Base-by-base conservation (phyloP, 2,329 filamentous ascomycete genomes). In the Alternaria postmessia region DNA sequence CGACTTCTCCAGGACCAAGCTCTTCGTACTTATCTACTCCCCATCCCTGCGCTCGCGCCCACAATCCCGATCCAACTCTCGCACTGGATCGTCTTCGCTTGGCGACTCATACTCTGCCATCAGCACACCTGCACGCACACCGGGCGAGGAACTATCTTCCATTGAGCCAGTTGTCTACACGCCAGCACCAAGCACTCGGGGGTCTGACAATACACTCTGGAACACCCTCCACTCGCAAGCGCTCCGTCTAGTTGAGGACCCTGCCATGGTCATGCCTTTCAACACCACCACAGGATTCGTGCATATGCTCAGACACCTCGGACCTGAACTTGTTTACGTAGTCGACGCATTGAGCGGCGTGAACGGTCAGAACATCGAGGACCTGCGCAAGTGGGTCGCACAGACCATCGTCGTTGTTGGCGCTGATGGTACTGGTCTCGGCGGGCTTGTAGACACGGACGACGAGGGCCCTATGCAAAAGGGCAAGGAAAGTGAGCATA, bases 1-100 rank as follows among this genome's bases (percentile, higher is more conserved):
- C 66, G 89, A 97, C 76, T 87, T 90, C 64, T 87, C 88, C 47
- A 88, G 84, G 63, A 88, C 90, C 66, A 91, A 92, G 74, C 84
- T 97, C 24, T 96, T 96, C 72, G 86, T 98, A 59, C 85, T 98
- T 66, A 94, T 98, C 74, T 97, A 97, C 79, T 89, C 92, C 3
- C 94, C 94, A 1, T 85, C 87, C 52, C 81, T 96, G 54, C 92
- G 93, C 79, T 89, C 93, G 53, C 83, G 86, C 61, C 79, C 77
- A 43, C 73, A 75, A 73, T 72, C 69, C 3, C 69, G 66, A 52
- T 62, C 75, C 24, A 57, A 56, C 52, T 60, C 57, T 1, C 57
- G 57, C 39, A 51, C 57, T 39, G 68, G 79, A 70, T 76, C 87
- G 77, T 80, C 87, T 80, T 83, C 87, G 77, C 81, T 96, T 83